Evolutionary conservation across 1,284 basidiomycete species (phyloP).

Genomic region (Malassezia caprae): DNA sequence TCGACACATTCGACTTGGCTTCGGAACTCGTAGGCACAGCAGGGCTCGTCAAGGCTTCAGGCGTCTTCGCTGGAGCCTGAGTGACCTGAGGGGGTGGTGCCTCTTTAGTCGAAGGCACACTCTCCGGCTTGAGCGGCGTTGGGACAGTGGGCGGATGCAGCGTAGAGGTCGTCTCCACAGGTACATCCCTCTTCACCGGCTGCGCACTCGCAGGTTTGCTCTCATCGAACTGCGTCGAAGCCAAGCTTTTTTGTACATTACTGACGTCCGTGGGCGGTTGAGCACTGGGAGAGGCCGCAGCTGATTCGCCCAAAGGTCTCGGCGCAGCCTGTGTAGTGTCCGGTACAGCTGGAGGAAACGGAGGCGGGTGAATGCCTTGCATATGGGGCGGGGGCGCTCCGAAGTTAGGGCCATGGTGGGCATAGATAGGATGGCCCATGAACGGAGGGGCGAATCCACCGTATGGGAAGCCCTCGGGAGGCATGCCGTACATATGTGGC

Average conservation of each 20-base stretch:
- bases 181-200: background rate
- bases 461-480: background rate
- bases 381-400: slow-evolving; percentile 23
- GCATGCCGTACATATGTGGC: slow-evolving; percentile 13
- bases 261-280: slow-evolving; percentile 19
- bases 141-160: background rate
- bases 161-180: background rate
- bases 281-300: slow-evolving; percentile 10
- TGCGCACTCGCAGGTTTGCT: background rate
- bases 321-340: background rate
- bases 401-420: slow-evolving; percentile 3
- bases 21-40: background rate
- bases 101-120: background rate
- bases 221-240: background rate
- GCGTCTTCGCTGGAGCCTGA: background rate
- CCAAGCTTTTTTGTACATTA: background rate
- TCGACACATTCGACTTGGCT: background rate
- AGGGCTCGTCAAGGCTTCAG: background rate
- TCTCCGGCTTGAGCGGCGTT: background rate
- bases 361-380: slow-evolving; percentile 17
- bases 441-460: background rate
- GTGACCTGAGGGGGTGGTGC: background rate
- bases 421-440: slow-evolving; percentile 3
- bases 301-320: slow-evolving; percentile 6
- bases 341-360: background rate